Base-by-base conservation (phyloP, 2,329 filamentous ascomycete species). In the Sporothrix variecibatus region DNA sequence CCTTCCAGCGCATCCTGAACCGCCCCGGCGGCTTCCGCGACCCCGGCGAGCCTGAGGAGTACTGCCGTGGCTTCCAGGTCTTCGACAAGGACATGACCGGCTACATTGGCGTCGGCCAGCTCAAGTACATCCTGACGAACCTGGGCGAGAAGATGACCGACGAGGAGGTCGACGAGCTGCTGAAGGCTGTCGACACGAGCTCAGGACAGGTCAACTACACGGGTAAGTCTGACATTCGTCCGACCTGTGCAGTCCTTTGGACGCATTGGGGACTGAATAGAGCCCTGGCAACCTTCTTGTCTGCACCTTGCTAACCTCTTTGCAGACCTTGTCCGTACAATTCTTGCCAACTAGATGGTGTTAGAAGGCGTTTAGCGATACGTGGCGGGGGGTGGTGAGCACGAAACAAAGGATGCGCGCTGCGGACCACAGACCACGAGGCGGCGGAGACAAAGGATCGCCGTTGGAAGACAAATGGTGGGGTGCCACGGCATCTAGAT, bases 1-100 rank as follows among this genome's bases (percentile, higher is more conserved):
- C 94, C 78, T 99, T 99, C 87, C 91, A 93, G 84, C 96, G 96
- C 84, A 91, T 98, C 79, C 93, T 99, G 77, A 98, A 98, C 89
- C 93, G 96, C 77, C 96, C 96, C 49, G 95, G 95, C 82, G 96
- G 96, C 80, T 99, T 99, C 92, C 94, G 96, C 82, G 96, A 98
- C 80, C 95, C 96, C 1, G 96, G 96, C 82, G 95, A 98, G 85
- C 95, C 96, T 56, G 95, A 98, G 81, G 95, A 98, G 84, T 99
- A 99, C 86, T 97, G 95, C 85, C 93, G 95, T 76, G 96, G 96
- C 73, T 99, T 99, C 87, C 96, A 99, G 84, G 96, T 99, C 72
- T 99, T 99, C 80, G 96, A 99, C 86, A 99, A 99, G 86, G 96
- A 99, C 83, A 93, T 97, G 90, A 97, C 94, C 75, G 96, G 96